Evolutionary conservation across 2,329 filamentous ascomycete species (phyloP).

Genomic region (Fusarium verrucosum): DNA sequence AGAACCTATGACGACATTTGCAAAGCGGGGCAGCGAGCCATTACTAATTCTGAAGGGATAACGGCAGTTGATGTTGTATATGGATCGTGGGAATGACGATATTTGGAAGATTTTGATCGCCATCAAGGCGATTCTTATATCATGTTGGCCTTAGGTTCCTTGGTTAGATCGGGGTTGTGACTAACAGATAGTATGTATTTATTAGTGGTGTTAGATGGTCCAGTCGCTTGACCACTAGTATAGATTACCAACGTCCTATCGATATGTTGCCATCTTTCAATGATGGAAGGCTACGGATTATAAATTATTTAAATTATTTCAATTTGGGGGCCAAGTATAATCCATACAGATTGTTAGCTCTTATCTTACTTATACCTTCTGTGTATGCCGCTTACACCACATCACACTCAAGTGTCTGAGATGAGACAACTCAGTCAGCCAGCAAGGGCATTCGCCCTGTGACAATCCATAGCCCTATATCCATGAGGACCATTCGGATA

Average conservation of each 20-base stretch:
- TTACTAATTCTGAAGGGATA: slow-evolving; percentile 25
- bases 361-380: background rate
- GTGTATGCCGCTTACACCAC: background rate
- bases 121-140: slow-evolving; percentile 5
- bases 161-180: background rate
- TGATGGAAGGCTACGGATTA: background rate
- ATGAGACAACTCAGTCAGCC: background rate
- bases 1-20: slow-evolving; percentile 33
- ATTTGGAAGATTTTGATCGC: slow-evolving; percentile 1
- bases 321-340: background rate
- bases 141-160: background rate
- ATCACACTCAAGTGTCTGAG: background rate
- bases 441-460: background rate
- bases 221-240: background rate
- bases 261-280: background rate
- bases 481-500: background rate
- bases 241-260: background rate
- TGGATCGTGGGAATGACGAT: background rate
- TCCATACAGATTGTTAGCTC: background rate
- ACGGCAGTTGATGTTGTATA: slow-evolving; percentile 14
- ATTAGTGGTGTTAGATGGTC: background rate
- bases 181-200: too few relatives aligned
- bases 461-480: background rate
- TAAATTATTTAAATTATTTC: background rate
- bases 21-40: slow-evolving; percentile 21